A percentile compares a stretch with the other conserved stretches of the same genome.
Evolutionary conservation across 345 rosid species (phyloP).

Genomic region (Gossypium longicalyx): DNA sequence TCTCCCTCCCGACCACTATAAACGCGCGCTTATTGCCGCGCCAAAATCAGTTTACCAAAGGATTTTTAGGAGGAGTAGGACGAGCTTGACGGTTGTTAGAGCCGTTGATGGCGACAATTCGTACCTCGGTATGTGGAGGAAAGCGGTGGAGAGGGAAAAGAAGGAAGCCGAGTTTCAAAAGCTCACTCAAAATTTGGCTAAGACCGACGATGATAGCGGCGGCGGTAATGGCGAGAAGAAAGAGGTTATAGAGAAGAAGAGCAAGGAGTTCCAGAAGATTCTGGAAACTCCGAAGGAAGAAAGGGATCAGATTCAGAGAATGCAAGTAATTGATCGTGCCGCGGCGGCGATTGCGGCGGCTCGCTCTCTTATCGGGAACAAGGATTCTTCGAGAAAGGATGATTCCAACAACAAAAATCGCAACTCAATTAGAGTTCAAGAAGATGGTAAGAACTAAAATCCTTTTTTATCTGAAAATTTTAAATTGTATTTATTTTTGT

Average conservation of each 20-base stretch:
- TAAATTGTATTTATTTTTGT: not conserved
- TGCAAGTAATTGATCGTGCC: slow-evolving; percentile 85
- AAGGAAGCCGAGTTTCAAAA: slow-evolving; percentile 57
- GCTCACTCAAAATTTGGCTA: slow-evolving; percentile 32
- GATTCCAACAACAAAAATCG: slow-evolving; percentile 16
- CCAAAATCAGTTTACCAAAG: slow-evolving; percentile 11
- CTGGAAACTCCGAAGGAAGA: slow-evolving; percentile 64
- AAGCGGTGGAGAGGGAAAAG: slow-evolving; percentile 65
- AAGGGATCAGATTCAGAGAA: slow-evolving; percentile 70
- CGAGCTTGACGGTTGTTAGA: slow-evolving; percentile 26
- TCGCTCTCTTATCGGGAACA: slow-evolving; percentile 48
- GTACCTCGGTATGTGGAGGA: slow-evolving; percentile 82
- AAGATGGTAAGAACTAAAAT: slow-evolving; percentile 20
- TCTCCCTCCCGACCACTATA: slow-evolving; percentile 7
- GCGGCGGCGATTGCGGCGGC: slow-evolving; percentile 85
- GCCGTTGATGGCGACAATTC: slow-evolving; percentile 48
- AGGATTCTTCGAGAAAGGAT: slow-evolving; percentile 14
- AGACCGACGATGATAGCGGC: not conserved
- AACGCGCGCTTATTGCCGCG: not conserved
- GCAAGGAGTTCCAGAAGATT: slow-evolving; percentile 65
- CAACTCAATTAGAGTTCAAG: not conserved
- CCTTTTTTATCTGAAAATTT: not conserved
- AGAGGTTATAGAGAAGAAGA: slow-evolving; percentile 61
- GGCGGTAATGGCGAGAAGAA: not conserved
- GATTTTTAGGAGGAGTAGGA: slow-evolving; percentile 1